Percentiles rank a stretch among this genome's conserved stretches.
These are phyloP conservation scores for Cytospora mali DNA, from an alignment of 2,329 filamentous ascomycete genomes.

Conservation along the genomic window DNA sequence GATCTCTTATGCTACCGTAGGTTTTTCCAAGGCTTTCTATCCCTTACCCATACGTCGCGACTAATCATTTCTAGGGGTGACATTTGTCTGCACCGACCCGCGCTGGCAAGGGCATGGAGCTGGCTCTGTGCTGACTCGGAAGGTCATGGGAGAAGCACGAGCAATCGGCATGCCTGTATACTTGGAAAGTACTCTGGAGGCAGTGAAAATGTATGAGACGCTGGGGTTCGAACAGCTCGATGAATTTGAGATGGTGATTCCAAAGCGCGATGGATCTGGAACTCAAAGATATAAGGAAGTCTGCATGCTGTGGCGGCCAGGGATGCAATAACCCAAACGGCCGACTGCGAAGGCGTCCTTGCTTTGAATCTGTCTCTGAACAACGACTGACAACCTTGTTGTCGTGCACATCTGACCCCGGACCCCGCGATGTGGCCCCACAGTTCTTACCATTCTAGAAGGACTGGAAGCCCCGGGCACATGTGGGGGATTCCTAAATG, in stretches of 20 bases:
- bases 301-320: constrained; percentile 37
- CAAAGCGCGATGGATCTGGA: constrained; percentile 29
- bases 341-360: not conserved
- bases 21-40: constrained; percentile 29
- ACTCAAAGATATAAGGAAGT: constrained; percentile 36
- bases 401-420: constrained; percentile 9
- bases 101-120: constrained; percentile 36
- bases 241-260: constrained; percentile 41
- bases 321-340: not conserved
- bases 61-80: constrained; percentile 36
- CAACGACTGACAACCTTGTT: not conserved
- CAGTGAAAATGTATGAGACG: constrained; percentile 42
- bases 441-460: not conserved
- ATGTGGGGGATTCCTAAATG: not conserved
- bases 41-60: constrained; percentile 25
- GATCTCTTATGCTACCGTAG: constrained; percentile 41
- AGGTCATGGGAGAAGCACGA: constrained; percentile 39
- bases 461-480: not conserved
- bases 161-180: constrained; percentile 40
- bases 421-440: constrained; percentile 15
- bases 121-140: constrained; percentile 39
- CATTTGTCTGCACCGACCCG: constrained; percentile 45
- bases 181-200: constrained; percentile 44
- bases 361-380: not conserved
- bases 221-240: constrained; percentile 40